Percentiles rank a stretch among this genome's conserved stretches.
Conservation (phyloP, 805 yeast genomes). For the Peterozyma xylosa region DNA sequence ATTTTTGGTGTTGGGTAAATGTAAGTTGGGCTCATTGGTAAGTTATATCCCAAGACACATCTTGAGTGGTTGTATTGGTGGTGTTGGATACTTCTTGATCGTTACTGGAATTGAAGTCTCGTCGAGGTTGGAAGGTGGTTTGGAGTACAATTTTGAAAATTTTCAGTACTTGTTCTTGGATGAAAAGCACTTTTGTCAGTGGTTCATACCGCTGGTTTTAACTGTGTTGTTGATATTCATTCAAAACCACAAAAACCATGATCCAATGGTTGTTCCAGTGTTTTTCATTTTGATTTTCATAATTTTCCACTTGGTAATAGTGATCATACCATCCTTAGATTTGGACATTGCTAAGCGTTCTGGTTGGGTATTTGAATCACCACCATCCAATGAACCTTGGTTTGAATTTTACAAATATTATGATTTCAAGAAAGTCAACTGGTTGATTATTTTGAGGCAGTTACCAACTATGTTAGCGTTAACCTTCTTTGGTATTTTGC, state of each 20-base stretch:
- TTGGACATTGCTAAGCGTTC: slow-evolving; percentile 51
- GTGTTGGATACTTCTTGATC: slow-evolving; percentile 89
- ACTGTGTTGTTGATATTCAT: slow-evolving; percentile 54
- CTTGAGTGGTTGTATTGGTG: slow-evolving; percentile 95
- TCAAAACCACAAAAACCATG: slow-evolving; percentile 45
- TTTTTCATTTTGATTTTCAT: slow-evolving; percentile 69
- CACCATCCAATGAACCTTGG: slow-evolving; percentile 75
- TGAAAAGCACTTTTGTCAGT: slow-evolving; percentile 42
- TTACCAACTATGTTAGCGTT: slow-evolving; percentile 92
- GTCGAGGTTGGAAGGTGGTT: slow-evolving; percentile 70
- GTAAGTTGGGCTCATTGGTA: slow-evolving; percentile 75
- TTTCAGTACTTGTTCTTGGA: slow-evolving; percentile 34
- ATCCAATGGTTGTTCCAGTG: slow-evolving; percentile 71
- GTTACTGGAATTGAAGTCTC: slow-evolving; percentile 90
- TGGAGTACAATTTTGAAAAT: slow-evolving; percentile 56
- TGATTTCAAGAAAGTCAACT: slow-evolving; percentile 63
- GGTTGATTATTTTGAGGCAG: slow-evolving; percentile 60
- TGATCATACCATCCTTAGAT: slow-evolving; percentile 57
- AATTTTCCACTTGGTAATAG: slow-evolving; percentile 61
- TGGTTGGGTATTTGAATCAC: slow-evolving; percentile 83
- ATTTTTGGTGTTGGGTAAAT: slow-evolving; percentile 70
- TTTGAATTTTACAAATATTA: slow-evolving; percentile 73
- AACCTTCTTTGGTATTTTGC: slow-evolving; percentile 91
- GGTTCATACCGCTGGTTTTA: slow-evolving; percentile 64
- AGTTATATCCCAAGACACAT: slow-evolving; percentile 97